These are phyloP conservation scores for Isoetes engelmannii DNA, from an alignment of 83 land plant genomes.

Conservation along the genomic window DNA sequence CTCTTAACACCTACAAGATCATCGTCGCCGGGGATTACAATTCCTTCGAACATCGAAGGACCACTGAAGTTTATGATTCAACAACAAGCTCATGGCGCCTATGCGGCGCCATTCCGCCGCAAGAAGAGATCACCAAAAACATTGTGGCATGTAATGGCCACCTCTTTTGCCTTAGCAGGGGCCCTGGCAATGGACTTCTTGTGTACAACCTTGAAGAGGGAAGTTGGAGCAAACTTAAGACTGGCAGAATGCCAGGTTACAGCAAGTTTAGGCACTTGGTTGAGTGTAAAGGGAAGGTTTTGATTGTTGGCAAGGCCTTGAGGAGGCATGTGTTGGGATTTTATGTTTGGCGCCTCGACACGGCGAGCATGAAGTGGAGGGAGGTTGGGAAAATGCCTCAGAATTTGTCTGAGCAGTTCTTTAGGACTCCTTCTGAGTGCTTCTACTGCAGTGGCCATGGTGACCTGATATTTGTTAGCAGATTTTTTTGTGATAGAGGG, in stretches of 20 bases:
- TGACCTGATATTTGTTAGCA: conserved; percentile 26
- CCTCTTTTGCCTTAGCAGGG: conserved; percentile 28
- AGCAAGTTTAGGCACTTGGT: conserved; percentile 31
- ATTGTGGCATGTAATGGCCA: conserved; percentile 23
- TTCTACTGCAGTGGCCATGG: conserved; percentile 28
- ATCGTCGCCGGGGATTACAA: conserved; percentile 19
- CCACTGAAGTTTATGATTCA: conserved; percentile 27
- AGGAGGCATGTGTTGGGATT: conserved; percentile 20
- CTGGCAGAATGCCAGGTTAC: conserved; percentile 30
- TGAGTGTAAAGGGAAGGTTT: conserved; percentile 19
- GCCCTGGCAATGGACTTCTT: conserved; percentile 26
- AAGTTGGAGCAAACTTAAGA: conserved; percentile 26
- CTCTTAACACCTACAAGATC: conserved; percentile 19
- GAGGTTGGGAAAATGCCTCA: conserved; percentile 32
- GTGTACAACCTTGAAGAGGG: conserved; percentile 27
- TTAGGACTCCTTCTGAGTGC: conserved; percentile 32
- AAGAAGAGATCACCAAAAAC: conserved; percentile 27
- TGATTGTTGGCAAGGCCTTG: conserved; percentile 30
- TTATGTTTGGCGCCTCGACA: conserved; percentile 27
- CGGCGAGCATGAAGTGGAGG: conserved; percentile 25
- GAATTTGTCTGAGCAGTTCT: conserved; percentile 25
- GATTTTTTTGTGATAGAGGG: conserved; percentile 25
- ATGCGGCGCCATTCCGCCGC: conserved; percentile 20
- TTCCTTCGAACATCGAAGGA: conserved; percentile 22
- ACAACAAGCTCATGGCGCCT: conserved; percentile 14